These are phyloP conservation scores for Aspergillus sclerotialis DNA, from an alignment of 2,329 filamentous ascomycete species.

Conservation along the genomic window DNA sequence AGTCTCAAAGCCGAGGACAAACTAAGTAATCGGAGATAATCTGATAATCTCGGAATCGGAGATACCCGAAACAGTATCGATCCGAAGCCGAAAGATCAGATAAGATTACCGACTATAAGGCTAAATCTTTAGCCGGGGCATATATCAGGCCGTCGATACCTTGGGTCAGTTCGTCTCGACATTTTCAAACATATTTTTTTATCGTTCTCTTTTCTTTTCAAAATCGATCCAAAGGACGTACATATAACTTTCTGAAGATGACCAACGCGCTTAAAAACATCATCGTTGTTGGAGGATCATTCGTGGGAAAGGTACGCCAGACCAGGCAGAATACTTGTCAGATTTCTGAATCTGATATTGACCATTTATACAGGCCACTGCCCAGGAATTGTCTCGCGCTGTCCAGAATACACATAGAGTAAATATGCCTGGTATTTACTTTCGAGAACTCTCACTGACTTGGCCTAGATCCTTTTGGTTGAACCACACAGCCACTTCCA, in stretches of 20 bases:
- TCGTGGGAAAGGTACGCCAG: slow-evolving; percentile 26
- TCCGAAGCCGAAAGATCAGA: slow-evolving; percentile 1
- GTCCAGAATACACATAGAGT: slow-evolving; percentile 29
- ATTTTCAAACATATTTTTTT: not conserved
- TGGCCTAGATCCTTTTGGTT: slow-evolving; percentile 23
- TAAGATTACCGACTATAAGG: not conserved
- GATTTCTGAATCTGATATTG: slow-evolving; percentile 3
- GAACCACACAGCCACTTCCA: slow-evolving; percentile 31
- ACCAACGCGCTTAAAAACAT: slow-evolving; percentile 23
- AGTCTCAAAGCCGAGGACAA: too few relatives aligned
- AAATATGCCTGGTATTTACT: not conserved
- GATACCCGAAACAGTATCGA: not conserved
- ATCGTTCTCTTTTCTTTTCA: not conserved
- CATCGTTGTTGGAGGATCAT: slow-evolving; percentile 30
- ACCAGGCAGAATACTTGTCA: not conserved
- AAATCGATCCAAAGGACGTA: not conserved
- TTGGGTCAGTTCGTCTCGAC: not conserved
- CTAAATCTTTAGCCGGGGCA: slow-evolving; percentile 1
- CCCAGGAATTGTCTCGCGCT: slow-evolving; percentile 28
- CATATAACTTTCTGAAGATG: slow-evolving; percentile 14
- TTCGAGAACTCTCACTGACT: not conserved
- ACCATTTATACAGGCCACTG: slow-evolving; percentile 18
- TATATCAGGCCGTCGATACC: not conserved
- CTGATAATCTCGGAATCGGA: not conserved
- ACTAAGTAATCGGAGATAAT: slow-evolving; percentile 1